phyloP scores from a whole-genome alignment of 352 stramenopile species.

The Blastocystis sp. region DNA sequence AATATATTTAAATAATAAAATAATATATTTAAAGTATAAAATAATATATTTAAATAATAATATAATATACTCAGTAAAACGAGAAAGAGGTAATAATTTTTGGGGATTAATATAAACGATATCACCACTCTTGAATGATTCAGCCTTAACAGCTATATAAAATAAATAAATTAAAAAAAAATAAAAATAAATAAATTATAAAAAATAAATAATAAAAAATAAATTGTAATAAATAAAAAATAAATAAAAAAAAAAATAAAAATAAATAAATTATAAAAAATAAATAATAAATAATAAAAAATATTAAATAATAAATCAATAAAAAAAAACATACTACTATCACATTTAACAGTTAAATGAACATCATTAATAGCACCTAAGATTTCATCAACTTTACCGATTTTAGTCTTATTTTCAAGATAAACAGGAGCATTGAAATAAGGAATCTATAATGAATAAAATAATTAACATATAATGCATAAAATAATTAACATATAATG shows the following conservation, averaged over 20 bases:
- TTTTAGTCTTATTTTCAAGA: slow-evolving; percentile 94
- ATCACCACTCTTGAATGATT: slow-evolving; percentile 82
- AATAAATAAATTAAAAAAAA: slow-evolving; percentile 82
- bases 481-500: no score
- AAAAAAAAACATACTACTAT: neutral
- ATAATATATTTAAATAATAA: neutral
- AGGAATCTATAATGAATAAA: slow-evolving; percentile 52
- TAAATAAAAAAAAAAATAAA: no score
- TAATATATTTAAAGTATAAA: slow-evolving; percentile 22
- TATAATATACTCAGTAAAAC: slow-evolving; percentile 65
- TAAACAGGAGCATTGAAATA: slow-evolving; percentile 96
- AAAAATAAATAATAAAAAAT: neutral
- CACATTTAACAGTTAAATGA: slow-evolving; percentile 37
- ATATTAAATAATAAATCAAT: neutral
- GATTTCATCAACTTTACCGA: slow-evolving; percentile 96
- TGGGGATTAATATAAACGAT: slow-evolving; percentile 86
- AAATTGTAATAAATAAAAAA: no score
- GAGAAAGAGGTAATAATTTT: slow-evolving; percentile 76
- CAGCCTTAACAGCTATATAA: slow-evolving; percentile 70
- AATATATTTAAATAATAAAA: slow-evolving; percentile 51
- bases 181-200: neutral
- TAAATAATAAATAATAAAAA: neutral
- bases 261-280: no score
- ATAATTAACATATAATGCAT: neutral
- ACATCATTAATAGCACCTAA: slow-evolving; percentile 81